These are phyloP conservation scores for Yarrowia sp. DNA, from an alignment of 805 yeast genomes.

Conservation along the genomic window DNA sequence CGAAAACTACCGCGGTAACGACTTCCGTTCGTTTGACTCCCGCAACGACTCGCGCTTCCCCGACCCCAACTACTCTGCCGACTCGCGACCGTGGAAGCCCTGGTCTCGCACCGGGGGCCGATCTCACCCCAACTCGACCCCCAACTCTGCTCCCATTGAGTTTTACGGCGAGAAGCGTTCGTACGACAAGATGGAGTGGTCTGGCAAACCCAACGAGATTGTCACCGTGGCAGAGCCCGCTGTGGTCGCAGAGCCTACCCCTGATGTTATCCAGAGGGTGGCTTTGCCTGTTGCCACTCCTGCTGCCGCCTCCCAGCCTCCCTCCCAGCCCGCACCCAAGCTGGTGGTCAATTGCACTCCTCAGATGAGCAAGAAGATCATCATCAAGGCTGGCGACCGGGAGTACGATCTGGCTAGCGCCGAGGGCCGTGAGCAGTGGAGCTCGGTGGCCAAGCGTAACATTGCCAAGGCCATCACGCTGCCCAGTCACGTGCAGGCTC, in stretches of 20 bases:
- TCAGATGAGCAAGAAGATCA: slow-evolving; percentile 14
- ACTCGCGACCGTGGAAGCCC: slow-evolving; percentile 15
- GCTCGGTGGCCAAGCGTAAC: slow-evolving; percentile 3
- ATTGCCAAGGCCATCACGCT: slow-evolving; percentile 18
- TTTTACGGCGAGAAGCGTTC: slow-evolving; percentile 13
- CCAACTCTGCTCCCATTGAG: slow-evolving; percentile 19
- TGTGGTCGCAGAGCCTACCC: background rate
- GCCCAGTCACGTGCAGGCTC: background rate
- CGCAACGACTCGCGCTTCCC: slow-evolving; percentile 3
- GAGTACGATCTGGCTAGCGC: slow-evolving; percentile 25
- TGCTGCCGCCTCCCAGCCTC: background rate
- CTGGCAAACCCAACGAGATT: background rate
- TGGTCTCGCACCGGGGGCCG: slow-evolving; percentile 6
- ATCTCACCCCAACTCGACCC: background rate
- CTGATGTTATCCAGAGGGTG: background rate
- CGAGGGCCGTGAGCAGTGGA: slow-evolving; percentile 24
- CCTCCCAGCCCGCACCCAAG: background rate
- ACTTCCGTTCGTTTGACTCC: background rate
- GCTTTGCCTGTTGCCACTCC: background rate
- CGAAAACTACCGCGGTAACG: slow-evolving; percentile 1
- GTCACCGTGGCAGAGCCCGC: background rate
- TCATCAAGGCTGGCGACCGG: slow-evolving; percentile 23
- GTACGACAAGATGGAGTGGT: background rate
- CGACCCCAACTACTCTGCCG: background rate
- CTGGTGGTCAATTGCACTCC: slow-evolving; percentile 9